phyloP scores from a whole-genome alignment of 495 filamentous ascomycete genomes.

The Halenospora varia region DNA sequence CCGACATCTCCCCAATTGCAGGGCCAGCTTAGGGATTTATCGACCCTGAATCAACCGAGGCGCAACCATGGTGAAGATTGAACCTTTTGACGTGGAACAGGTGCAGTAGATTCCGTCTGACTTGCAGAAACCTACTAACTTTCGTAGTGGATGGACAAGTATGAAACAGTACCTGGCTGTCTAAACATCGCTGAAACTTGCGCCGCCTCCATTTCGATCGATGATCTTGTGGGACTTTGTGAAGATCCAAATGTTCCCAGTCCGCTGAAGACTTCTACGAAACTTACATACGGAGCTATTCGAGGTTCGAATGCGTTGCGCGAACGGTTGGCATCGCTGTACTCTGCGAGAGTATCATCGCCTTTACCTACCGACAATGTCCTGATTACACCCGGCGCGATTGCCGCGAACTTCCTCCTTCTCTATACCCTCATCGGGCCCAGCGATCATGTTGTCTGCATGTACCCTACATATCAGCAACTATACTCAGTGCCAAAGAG shows the following conservation, averaged over 20 bases:
- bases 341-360: slow-evolving; percentile 49
- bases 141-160: slow-evolving; percentile 80
- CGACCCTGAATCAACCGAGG: not conserved
- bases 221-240: slow-evolving; percentile 59
- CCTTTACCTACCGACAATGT: slow-evolving; percentile 60
- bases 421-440: slow-evolving; percentile 73
- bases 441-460: slow-evolving; percentile 85
- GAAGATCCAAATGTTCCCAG: slow-evolving; percentile 39
- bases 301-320: slow-evolving; percentile 62
- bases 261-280: slow-evolving; percentile 38
- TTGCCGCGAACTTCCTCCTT: slow-evolving; percentile 75
- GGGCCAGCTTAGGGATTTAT: not conserved
- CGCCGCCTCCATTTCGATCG: slow-evolving; percentile 72
- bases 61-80: slow-evolving; percentile 60
- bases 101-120: slow-evolving; percentile 32
- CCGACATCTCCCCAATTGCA: slow-evolving; percentile 6
- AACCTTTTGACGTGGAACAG: slow-evolving; percentile 74
- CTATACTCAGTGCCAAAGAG: slow-evolving; percentile 73
- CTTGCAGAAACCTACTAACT: slow-evolving; percentile 15
- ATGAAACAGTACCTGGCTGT: slow-evolving; percentile 65
- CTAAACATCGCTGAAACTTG: slow-evolving; percentile 90
- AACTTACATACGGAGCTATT: slow-evolving; percentile 68
- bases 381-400: slow-evolving; percentile 76
- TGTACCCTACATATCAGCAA: slow-evolving; percentile 89
- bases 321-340: slow-evolving; percentile 59